These are phyloP conservation scores for Zygosaccharomyces pseudorouxii DNA, from an alignment of 805 yeast genomes.

Conservation along the genomic window DNA sequence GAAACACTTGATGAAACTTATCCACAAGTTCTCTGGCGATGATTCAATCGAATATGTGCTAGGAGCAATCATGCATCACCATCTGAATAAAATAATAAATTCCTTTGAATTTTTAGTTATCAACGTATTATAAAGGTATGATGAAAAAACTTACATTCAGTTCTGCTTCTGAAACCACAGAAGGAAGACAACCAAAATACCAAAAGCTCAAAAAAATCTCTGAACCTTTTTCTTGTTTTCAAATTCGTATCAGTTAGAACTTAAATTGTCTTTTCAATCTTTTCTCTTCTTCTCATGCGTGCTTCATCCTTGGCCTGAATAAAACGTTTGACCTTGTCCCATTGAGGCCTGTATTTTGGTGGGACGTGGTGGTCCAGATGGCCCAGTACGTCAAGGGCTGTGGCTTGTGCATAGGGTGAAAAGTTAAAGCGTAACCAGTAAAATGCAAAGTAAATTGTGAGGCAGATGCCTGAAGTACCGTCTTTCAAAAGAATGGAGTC, in stretches of 20 bases:
- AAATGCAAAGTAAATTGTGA: slow-evolving; percentile 51
- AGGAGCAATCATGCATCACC: slow-evolving; percentile 93
- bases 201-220: slow-evolving; percentile 48
- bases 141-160: slow-evolving; percentile 50
- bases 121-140: slow-evolving; percentile 17
- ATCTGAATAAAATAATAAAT: slow-evolving; percentile 53
- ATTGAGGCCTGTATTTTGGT: slow-evolving; percentile 34
- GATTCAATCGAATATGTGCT: slow-evolving; percentile 58
- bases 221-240: slow-evolving; percentile 27
- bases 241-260: background rate
- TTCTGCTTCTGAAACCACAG: slow-evolving; percentile 92
- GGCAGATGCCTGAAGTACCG: slow-evolving; percentile 65
- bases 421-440: slow-evolving; percentile 69
- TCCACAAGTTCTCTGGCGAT: slow-evolving; percentile 38
- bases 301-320: slow-evolving; percentile 40
- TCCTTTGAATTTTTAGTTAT: slow-evolving; percentile 1
- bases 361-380: slow-evolving; percentile 35
- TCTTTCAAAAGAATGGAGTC: slow-evolving; percentile 58
- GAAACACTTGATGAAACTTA: slow-evolving; percentile 33
- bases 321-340: slow-evolving; percentile 41
- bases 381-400: slow-evolving; percentile 29
- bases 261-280: slow-evolving; percentile 11
- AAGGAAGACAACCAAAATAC: slow-evolving; percentile 71
- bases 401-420: slow-evolving; percentile 39
- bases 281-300: slow-evolving; percentile 25